phyloP scores from a whole-genome alignment of 306 rosid species.

The Elaeagnus macrophylla region DNA sequence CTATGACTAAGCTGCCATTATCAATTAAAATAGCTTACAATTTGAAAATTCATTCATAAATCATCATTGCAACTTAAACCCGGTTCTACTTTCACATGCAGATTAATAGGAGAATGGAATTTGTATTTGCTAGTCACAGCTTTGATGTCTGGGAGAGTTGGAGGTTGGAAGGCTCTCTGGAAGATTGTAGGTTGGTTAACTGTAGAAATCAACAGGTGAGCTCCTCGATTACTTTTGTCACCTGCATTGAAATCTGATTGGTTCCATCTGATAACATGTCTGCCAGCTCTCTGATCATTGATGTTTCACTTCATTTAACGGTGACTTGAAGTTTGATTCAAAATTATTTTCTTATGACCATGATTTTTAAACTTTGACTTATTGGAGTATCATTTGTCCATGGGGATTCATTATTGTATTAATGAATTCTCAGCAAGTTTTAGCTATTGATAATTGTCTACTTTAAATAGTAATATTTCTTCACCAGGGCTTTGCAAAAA shows the following conservation, averaged over 20 bases:
- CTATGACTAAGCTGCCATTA: conserved; percentile 2
- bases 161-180: conserved; percentile 73
- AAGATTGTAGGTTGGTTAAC: conserved; percentile 86
- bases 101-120: conserved; percentile 93
- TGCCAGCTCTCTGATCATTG: too few relatives aligned
- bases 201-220: conserved; percentile 77
- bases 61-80: conserved; percentile 13
- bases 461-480: too few relatives aligned
- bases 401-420: not conserved
- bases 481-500: too few relatives aligned
- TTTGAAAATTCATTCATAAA: conserved; percentile 7
- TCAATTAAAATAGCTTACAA: not conserved
- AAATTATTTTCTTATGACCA: too few relatives aligned
- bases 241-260: conserved; percentile 1
- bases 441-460: too few relatives aligned
- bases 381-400: not conserved
- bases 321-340: too few relatives aligned
- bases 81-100: conserved; percentile 26
- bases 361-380: not conserved
- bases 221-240: conserved; percentile 14
- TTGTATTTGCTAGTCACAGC: conserved; percentile 95
- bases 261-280: too few relatives aligned
- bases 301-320: too few relatives aligned
- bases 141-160: conserved; percentile 99
- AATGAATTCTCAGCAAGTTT: too few relatives aligned